phyloP scores from a whole-genome alignment of 192 early-diverging fungal genomes.

The Geranomyces michiganensis region DNA sequence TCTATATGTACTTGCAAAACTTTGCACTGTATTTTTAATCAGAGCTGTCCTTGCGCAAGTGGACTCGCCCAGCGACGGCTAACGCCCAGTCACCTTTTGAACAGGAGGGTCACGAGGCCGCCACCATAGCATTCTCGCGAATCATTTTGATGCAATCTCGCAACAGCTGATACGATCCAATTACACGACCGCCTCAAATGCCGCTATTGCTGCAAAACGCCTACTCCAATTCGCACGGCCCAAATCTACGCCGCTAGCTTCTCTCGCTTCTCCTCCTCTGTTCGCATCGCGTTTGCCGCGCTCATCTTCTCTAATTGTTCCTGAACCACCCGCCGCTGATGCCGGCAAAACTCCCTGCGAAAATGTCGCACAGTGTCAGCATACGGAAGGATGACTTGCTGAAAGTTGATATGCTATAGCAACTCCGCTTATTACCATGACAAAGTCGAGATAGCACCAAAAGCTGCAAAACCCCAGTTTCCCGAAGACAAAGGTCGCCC shows the following conservation, averaged over 20 bases:
- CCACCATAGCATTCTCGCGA: no score
- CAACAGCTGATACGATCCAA: no score
- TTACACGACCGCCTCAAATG: no score
- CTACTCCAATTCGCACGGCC: no score
- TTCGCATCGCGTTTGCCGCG: background rate
- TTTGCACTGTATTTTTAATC: no score
- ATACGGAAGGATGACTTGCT: background rate
- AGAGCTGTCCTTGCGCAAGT: no score
- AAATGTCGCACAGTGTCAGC: background rate
- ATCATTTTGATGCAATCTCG: no score
- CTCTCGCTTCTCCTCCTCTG: slow-evolving; percentile 12
- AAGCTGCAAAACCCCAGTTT: slow-evolving; percentile 35
- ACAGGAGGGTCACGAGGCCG: no score
- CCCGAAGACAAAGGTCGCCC: slow-evolving; percentile 27
- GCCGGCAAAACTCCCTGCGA: slow-evolving; percentile 35
- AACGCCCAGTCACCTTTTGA: no score
- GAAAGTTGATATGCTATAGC: background rate
- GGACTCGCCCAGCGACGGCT: no score
- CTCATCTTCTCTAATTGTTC: slow-evolving; percentile 33
- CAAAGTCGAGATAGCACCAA: slow-evolving; percentile 23
- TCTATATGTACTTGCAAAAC: no score
- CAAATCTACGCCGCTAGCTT: background rate
- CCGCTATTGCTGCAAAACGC: no score
- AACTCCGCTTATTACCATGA: slow-evolving; percentile 24
- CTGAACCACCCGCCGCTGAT: slow-evolving; percentile 28